A percentile compares a stretch with the other conserved stretches of the same genome.
Evolutionary conservation across 2,329 filamentous ascomycete species (phyloP).

Genomic region (Orbilia ellipsospora): DNA sequence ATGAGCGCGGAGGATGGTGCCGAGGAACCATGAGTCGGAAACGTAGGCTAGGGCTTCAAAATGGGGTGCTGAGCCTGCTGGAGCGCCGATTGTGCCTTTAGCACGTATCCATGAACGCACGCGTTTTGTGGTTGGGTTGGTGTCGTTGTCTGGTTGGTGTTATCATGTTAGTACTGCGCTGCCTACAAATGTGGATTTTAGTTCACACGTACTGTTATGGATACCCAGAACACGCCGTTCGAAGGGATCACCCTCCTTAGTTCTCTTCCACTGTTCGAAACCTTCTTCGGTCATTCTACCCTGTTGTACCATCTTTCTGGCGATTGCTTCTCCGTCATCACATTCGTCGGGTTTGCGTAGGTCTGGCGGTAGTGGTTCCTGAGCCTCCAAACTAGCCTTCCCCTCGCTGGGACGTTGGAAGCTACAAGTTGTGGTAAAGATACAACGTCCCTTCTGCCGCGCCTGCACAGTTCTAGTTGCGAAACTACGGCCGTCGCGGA

Average conservation of each 20-base stretch:
- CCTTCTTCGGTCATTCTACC: constrained; percentile 65
- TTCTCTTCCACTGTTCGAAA: constrained; percentile 58
- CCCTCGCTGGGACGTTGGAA: constrained; percentile 74
- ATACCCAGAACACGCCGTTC: constrained; percentile 70
- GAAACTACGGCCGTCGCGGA: constrained; percentile 89
- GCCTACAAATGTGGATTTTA: not conserved
- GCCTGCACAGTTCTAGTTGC: constrained; percentile 96
- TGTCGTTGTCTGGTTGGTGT: constrained; percentile 21
- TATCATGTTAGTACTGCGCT: not conserved
- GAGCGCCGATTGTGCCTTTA: constrained; percentile 76
- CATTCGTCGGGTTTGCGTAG: constrained; percentile 62
- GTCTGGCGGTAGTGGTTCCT: constrained; percentile 68
- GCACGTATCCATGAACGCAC: constrained; percentile 80
- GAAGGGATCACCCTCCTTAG: constrained; percentile 67
- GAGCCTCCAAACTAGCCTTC: constrained; percentile 66
- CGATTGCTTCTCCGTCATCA: constrained; percentile 63
- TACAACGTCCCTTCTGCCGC: constrained; percentile 83
- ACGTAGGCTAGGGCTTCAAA: constrained; percentile 91
- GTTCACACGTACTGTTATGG: constrained; percentile 65
- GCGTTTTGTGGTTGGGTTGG: constrained; percentile 72
- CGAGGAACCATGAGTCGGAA: constrained; percentile 92
- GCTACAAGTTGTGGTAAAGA: constrained; percentile 94
- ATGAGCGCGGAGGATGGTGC: constrained; percentile 77
- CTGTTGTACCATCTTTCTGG: constrained; percentile 66
- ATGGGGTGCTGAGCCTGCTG: constrained; percentile 81